phyloP scores from a whole-genome alignment of 2,329 filamentous ascomycete species.

The Ceratocystis cacaofunesta region DNA sequence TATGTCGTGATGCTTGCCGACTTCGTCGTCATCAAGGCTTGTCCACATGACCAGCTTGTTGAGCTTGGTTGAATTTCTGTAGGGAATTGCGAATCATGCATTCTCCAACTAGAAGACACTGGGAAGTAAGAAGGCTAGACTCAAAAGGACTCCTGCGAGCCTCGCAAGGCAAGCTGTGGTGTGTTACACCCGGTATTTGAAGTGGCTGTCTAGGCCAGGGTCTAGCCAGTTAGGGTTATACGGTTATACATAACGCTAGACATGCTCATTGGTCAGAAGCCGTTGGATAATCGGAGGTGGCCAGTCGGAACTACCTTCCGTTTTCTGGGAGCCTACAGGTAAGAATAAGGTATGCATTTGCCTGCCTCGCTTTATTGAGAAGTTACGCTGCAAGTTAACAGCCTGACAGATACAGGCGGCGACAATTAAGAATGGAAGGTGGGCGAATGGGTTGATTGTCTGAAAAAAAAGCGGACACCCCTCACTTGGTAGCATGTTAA shows the following conservation, averaged over 20 bases:
- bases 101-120: not conserved
- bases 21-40: conserved; percentile 2
- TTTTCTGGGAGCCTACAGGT: not conserved
- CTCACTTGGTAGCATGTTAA: not conserved
- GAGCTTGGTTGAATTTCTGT: not conserved
- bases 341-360: not conserved
- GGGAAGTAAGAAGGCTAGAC: not conserved
- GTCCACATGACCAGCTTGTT: not conserved
- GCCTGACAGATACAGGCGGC: not conserved
- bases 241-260: not conserved
- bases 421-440: not conserved
- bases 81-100: not conserved
- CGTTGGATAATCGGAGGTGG: not conserved
- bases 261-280: not conserved
- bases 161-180: not conserved
- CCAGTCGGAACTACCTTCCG: not conserved
- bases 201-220: not conserved
- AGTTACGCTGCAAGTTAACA: not conserved
- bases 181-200: not conserved
- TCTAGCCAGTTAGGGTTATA: not conserved
- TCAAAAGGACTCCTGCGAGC: not conserved
- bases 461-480: conserved; percentile 12
- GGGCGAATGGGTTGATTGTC: not conserved
- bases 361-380: not conserved
- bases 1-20: conserved; percentile 1